These are phyloP conservation scores for Cyberlindnera subsufficiens DNA, from an alignment of 805 yeast species.

Conservation along the genomic window DNA sequence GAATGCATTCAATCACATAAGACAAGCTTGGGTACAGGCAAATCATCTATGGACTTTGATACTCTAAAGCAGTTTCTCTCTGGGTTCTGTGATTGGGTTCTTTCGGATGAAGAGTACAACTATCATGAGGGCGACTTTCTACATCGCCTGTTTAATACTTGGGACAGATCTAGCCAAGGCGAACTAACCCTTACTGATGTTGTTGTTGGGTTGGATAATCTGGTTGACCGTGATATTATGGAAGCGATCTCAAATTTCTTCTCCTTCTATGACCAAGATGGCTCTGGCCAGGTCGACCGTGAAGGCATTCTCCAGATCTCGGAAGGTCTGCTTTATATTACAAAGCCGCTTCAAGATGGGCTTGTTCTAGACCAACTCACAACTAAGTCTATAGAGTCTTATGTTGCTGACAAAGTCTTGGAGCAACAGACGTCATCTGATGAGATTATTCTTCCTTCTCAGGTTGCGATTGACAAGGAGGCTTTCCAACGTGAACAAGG, in stretches of 20 bases:
- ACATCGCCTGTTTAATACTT: constrained; percentile 55
- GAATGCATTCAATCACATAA: constrained; percentile 65
- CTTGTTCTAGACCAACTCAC: constrained; percentile 59
- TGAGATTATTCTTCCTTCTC: constrained; percentile 47
- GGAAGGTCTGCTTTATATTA: constrained; percentile 78
- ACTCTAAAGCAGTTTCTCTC: constrained; percentile 71
- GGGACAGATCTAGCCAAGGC: constrained; percentile 58
- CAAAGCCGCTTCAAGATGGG: constrained; percentile 83
- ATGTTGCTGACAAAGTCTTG: constrained; percentile 57
- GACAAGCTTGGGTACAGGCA: constrained; percentile 44
- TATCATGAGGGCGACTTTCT: constrained; percentile 43
- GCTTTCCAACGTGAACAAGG: constrained; percentile 57
- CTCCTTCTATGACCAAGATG: constrained; percentile 59
- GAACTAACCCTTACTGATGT: constrained; percentile 64
- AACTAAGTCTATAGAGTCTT: constrained; percentile 54
- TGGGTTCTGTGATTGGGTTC: constrained; percentile 75
- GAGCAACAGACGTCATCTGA: constrained; percentile 27
- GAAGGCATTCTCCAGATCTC: constrained; percentile 81
- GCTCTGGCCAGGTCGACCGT: constrained; percentile 57
- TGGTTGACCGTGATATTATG: constrained; percentile 72
- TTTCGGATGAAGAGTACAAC: constrained; percentile 32
- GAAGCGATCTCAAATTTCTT: constrained; percentile 74
- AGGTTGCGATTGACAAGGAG: constrained; percentile 57
- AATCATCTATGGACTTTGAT: constrained; percentile 67
- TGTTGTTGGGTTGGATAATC: constrained; percentile 62